phyloP scores from a whole-genome alignment of 208 protist species.

The Leptomonas seymouri region DNA sequence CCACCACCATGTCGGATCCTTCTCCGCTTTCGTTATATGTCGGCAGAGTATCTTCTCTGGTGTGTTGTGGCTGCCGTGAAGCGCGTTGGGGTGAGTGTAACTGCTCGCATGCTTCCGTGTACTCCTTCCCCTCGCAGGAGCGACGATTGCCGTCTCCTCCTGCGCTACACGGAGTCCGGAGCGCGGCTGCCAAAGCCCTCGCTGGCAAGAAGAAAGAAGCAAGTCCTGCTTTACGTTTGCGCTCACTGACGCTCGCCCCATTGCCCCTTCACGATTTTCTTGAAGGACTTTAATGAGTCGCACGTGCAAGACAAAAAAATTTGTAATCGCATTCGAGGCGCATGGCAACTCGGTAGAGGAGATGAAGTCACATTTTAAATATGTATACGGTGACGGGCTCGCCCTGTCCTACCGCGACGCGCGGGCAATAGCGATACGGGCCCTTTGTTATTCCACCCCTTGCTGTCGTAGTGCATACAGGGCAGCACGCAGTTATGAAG shows the following conservation, averaged over 20 bases:
- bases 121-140: no score
- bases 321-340: conserved; percentile 63
- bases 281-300: conserved; percentile 68
- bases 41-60: no score
- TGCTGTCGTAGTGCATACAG: conserved; percentile 45
- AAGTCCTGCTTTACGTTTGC: conserved; percentile 80
- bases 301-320: conserved; percentile 44
- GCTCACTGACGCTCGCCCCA: conserved; percentile 91
- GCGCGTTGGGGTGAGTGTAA: no score
- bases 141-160: no score
- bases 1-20: no score
- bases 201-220: conserved; percentile 35
- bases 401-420: conserved; percentile 40
- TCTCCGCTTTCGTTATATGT: no score
- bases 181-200: conserved; percentile 6
- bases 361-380: conserved; percentile 45
- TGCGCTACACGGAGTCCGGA: no score
- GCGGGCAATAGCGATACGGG: conserved; percentile 23
- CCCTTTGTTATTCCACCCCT: conserved; percentile 47
- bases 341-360: conserved; percentile 42
- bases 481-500: conserved; percentile 21
- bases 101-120: no score
- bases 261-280: conserved; percentile 77
- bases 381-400: conserved; percentile 41
- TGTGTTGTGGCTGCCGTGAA: no score